Base-by-base conservation (phyloP, 2,329 filamentous ascomycete species). In the Botrytis sinoallii region DNA sequence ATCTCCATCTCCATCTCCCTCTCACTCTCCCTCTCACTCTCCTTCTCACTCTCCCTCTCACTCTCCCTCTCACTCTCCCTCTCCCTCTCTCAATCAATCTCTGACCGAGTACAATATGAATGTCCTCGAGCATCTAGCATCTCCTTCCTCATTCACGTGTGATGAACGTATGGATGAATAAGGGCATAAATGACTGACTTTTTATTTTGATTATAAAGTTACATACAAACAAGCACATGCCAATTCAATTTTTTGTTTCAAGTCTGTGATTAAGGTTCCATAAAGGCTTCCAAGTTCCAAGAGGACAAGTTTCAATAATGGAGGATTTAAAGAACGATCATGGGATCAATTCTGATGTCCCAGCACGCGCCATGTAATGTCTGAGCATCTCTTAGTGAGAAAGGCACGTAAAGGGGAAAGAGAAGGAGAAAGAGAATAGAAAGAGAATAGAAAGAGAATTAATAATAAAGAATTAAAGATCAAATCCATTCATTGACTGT, bases 281-380 rank as follows among this genome's bases (percentile, higher is more conserved):
- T 59, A 55, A 60, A 32, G 46, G 6, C 22, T 38, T 40, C 25
- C 32, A 32, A 32, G 32, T 32, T 32, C 60, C 20, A 32, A 61
- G 44, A 61, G 25, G 68, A 59, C 40, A 22, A 70, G 32, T 55
- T 44, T 60, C 68, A 64, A 52, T 35, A 38, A 46, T 60, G 42
- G 22, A 61, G 25, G 69, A 63, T 35, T 46, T n/a, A n/a, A 70
- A 71, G n/a, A 71, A 52, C n/a, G 46, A 72, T 72, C 60, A 72
- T 72, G 60, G n/a, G 70, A 65, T 72, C 70, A 67, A 40, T 72
- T 67, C 29, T 67, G 44, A 72, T 67, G 25, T 35, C 35, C 46
- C 46, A 71, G 46, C 57, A 71, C 70, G 70, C 70, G 70, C 70
- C 65, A 67, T 38, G 3, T 14, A 20, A 46, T 66, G 70, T 71